Conservation (phyloP, 2,329 filamentous ascomycete species). For the Sporothrix pseudoabietina region DNA sequence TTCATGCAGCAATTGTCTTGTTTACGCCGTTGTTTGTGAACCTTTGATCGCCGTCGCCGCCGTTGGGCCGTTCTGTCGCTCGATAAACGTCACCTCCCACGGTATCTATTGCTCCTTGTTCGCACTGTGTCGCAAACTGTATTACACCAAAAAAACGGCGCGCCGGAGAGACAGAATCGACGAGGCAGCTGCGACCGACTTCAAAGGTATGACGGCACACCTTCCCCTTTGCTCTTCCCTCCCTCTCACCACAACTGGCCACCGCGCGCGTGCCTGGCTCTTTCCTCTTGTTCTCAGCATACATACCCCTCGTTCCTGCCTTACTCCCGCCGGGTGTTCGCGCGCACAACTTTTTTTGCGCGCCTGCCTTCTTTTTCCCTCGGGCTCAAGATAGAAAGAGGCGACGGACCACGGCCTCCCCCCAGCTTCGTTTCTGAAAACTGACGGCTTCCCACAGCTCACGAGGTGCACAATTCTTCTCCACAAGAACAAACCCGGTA, state of each 20-base stretch:
- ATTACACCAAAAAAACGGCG: constrained; percentile 12
- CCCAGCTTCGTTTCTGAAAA: constrained; percentile 22
- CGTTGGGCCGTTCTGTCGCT: neutral
- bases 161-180: constrained; percentile 4
- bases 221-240: neutral
- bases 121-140: constrained; percentile 25
- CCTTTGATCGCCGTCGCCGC: constrained; percentile 1
- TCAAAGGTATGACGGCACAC: constrained; percentile 18
- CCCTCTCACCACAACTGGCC: neutral
- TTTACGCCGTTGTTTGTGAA: neutral
- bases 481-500: neutral
- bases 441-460: constrained; percentile 22
- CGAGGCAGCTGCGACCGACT: constrained; percentile 19
- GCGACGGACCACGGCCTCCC: neutral
- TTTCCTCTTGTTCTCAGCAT: neutral
- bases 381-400: neutral
- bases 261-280: neutral
- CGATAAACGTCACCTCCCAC: neutral
- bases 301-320: neutral
- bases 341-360: neutral
- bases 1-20: neutral
- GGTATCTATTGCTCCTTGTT: neutral
- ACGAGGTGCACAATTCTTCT: neutral
- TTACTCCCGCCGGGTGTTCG: neutral
- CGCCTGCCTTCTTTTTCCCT: neutral